Conservation (phyloP, 2,329 filamentous ascomycete genomes). For the Fusarium austroafricanum region DNA sequence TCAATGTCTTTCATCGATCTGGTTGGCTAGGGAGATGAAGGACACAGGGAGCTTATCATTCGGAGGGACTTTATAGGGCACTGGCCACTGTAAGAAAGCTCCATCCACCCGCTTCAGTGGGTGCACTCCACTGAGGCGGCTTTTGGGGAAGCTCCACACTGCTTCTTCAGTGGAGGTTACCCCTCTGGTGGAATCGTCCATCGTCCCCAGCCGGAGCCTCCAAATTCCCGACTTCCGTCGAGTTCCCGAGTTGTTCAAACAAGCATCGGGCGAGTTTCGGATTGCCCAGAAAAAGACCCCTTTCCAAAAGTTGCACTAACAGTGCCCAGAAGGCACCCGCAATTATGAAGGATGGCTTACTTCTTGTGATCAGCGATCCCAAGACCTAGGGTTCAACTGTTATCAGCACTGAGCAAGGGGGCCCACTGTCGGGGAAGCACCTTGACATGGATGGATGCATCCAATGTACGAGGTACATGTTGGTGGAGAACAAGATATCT, state of each 20-base stretch:
- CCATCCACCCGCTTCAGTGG: slow-evolving; percentile 16
- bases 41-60: slow-evolving; percentile 5
- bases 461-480: slow-evolving; percentile 21
- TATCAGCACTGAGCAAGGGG: slow-evolving; percentile 1
- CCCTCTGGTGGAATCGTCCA: slow-evolving; percentile 13
- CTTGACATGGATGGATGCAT: slow-evolving; percentile 4
- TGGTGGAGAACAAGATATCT: slow-evolving; percentile 18
- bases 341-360: not conserved
- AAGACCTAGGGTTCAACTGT: slow-evolving; percentile 22
- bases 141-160: slow-evolving; percentile 34
- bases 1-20: slow-evolving; percentile 18
- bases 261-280: not conserved
- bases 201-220: slow-evolving; percentile 21
- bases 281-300: not conserved
- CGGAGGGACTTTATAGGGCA: slow-evolving; percentile 18
- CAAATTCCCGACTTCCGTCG: not conserved
- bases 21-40: slow-evolving; percentile 24
- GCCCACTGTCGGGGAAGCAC: slow-evolving; percentile 33
- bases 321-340: slow-evolving; percentile 3
- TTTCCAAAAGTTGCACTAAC: not conserved
- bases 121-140: slow-evolving; percentile 18
- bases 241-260: not conserved
- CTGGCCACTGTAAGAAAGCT: slow-evolving; percentile 19
- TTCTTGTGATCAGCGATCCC: slow-evolving; percentile 13
- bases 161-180: slow-evolving; percentile 41